Conservation (phyloP, 805 yeast genomes). For the Kluyveromyces wickerhamii region DNA sequence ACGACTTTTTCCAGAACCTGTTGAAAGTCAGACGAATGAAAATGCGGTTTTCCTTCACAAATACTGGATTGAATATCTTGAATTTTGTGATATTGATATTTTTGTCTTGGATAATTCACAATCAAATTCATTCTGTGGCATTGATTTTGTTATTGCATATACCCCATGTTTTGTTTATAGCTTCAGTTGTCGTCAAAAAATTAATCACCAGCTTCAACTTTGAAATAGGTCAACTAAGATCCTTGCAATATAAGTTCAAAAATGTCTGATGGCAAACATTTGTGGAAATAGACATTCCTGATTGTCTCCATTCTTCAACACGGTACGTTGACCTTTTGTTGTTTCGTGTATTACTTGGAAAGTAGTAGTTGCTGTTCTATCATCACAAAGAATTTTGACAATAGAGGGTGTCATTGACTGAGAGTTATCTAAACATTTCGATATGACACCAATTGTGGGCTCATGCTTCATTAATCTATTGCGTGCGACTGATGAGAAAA, state of each 20-base stretch:
- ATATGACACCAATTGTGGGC: conserved; percentile 20
- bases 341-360: conserved; percentile 12
- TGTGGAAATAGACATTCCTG: too few species aligned
- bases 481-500: conserved; percentile 24
- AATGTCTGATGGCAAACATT: conserved; percentile 14
- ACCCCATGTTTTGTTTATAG: conserved; percentile 20
- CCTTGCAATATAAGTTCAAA: conserved; percentile 27
- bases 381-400: conserved; percentile 13
- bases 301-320: neutral
- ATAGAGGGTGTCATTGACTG: conserved; percentile 19
- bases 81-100: conserved; percentile 21
- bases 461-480: conserved; percentile 16
- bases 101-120: conserved; percentile 21
- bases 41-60: conserved; percentile 8
- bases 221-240: conserved; percentile 18
- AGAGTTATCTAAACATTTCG: conserved; percentile 19
- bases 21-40: conserved; percentile 9
- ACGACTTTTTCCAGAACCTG: conserved; percentile 20
- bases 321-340: conserved; percentile 1
- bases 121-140: conserved; percentile 11
- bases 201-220: conserved; percentile 19
- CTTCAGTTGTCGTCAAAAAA: conserved; percentile 13
- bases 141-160: conserved; percentile 15
- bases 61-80: conserved; percentile 13
- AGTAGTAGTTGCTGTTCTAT: conserved; percentile 19